Conservation (phyloP, 2,329 filamentous ascomycete genomes). For the Blastomyces gilchristii region DNA sequence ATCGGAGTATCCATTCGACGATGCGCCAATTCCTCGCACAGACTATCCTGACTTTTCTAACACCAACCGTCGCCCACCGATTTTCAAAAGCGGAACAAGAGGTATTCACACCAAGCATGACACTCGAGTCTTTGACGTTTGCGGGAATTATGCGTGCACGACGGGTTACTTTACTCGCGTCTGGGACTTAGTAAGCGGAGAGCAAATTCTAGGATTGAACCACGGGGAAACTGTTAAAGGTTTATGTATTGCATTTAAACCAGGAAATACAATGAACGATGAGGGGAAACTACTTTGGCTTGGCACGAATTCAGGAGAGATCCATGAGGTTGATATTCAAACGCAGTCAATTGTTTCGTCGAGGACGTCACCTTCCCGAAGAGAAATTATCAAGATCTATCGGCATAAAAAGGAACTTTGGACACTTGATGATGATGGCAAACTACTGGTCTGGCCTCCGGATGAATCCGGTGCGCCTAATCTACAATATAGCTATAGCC, state of each 20-base stretch:
- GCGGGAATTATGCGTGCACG: conserved; percentile 76
- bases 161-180: conserved; percentile 77
- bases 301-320: conserved; percentile 76
- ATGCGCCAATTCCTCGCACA: conserved; percentile 43
- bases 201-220: conserved; percentile 66
- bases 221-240: conserved; percentile 80
- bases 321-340: conserved; percentile 76
- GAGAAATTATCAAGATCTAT: conserved; percentile 74
- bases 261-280: conserved; percentile 62
- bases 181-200: conserved; percentile 76
- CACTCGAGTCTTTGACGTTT: conserved; percentile 74
- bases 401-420: conserved; percentile 83
- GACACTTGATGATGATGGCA: conserved; percentile 84
- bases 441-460: conserved; percentile 76
- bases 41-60: conserved; percentile 77
- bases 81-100: conserved; percentile 57
- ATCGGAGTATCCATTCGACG: conserved; percentile 34
- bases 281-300: conserved; percentile 82
- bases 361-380: conserved; percentile 63
- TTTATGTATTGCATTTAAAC: conserved; percentile 75
- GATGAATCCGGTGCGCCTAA: conserved; percentile 64
- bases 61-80: conserved; percentile 73
- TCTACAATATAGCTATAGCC: conserved; percentile 61
- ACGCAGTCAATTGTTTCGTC: conserved; percentile 60
- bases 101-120: conserved; percentile 82